These are phyloP conservation scores for Corymbia calophylla DNA, from an alignment of 441 rosid genomes.

Conservation along the genomic window DNA sequence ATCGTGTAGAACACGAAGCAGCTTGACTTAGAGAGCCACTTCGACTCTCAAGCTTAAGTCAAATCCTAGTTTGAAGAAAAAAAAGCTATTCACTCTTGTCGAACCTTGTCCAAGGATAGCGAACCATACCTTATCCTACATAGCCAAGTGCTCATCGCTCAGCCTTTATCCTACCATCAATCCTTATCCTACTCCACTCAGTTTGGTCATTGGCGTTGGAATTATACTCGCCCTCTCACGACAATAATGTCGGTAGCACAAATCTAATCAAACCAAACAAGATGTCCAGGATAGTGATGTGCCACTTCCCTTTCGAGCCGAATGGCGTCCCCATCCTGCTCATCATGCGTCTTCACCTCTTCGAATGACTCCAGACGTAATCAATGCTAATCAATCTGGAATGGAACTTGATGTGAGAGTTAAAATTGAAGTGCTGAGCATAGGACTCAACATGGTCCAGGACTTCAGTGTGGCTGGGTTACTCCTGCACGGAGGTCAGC, in stretches of 20 bases:
- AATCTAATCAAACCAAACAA: background rate
- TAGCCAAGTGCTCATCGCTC: background rate
- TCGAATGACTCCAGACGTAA: background rate
- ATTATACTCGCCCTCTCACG: background rate
- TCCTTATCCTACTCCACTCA: background rate
- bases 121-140: background rate
- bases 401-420: background rate
- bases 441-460: background rate
- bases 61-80: no score
- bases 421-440: background rate
- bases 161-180: background rate
- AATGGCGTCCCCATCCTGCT: slow-evolving; percentile 23
- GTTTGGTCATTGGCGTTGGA: background rate
- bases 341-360: slow-evolving; percentile 21
- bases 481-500: background rate
- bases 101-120: no score
- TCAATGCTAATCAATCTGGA: background rate
- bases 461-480: background rate
- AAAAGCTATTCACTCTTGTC: no score
- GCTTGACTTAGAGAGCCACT: background rate
- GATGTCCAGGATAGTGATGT: slow-evolving; percentile 5
- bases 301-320: slow-evolving; percentile 21
- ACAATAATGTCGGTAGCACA: background rate
- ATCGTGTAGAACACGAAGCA: background rate
- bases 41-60: no score